Base-by-base conservation (phyloP, 2,329 filamentous ascomycete species). In the Phialemoniopsis sp. region DNA sequence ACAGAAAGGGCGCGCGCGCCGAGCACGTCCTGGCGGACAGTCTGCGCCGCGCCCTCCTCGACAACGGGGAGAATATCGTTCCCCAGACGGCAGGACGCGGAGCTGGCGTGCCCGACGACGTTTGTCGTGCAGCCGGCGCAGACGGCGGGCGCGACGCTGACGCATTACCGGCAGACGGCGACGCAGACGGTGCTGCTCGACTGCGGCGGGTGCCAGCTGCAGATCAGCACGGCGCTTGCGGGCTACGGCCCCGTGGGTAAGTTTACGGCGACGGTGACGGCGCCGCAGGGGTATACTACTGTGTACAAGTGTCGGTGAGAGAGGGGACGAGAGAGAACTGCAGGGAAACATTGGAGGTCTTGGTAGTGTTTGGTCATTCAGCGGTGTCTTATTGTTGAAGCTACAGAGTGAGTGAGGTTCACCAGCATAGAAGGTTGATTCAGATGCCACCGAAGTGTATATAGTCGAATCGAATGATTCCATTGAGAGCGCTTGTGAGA, bases 41-140 rank as follows among this genome's bases (percentile, higher is more conserved):
- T 37, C 7, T 37, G 35, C 15, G 28, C 28, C 7, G 18, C 34
- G 4, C 14, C 19, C 12, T n/a, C 16, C 33, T 26, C 18, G 28
- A 26, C 34, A 8, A 8, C 26, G 21, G 10, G 29, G 28, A n/a
- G n/a, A n/a, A n/a, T n/a, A n/a, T n/a, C n/a, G n/a, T n/a, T n/a
- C n/a, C n/a, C n/a, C n/a, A n/a, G n/a, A n/a, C n/a, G n/a, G n/a
- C n/a, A n/a, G n/a, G n/a, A 34, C 7, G 48, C 45, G 9, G 62
- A 62, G 36, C 35, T 2, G 38, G 44, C 7, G 43, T 56, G 53
- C 32, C 46, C 46, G 16, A 55, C 51, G 10, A 54, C 51, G 2
- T 39, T 43, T 6, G 37, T 52, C 17, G 39, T 50, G 3, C 46
- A 48, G 36, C 49, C 49, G 7, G 36, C 34, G 15, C 39, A 46